Evolutionary conservation across 768 basidiomycete genomes (phyloP).

Genomic region (Suillus occidentalis): DNA sequence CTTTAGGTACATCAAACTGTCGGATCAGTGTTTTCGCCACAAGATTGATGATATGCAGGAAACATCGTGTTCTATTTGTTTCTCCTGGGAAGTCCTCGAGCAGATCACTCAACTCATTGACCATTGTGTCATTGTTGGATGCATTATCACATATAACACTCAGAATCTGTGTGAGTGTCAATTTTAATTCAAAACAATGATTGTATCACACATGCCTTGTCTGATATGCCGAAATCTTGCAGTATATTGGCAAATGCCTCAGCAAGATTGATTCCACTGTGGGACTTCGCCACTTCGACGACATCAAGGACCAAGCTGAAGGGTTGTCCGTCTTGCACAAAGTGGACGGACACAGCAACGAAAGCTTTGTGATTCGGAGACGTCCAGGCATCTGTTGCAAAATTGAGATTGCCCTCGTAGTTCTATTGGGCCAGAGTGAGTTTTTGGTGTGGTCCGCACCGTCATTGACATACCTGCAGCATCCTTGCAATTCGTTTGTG

Average conservation of each 20-base stretch:
- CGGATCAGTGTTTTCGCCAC: conserved; percentile 8
- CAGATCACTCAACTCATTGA: conserved; percentile 23
- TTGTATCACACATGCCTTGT: conserved; percentile 29
- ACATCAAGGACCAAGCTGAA: conserved; percentile 35
- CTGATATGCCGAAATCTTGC: conserved; percentile 33
- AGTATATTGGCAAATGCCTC: conserved; percentile 33
- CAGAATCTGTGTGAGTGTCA: conserved; percentile 24
- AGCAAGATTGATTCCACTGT: conserved; percentile 37
- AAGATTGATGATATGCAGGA: conserved; percentile 20
- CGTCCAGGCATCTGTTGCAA: conserved; percentile 37
- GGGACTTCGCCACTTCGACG: conserved; percentile 37
- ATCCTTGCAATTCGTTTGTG: too few relatives aligned
- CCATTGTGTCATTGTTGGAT: conserved; percentile 36
- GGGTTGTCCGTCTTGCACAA: conserved; percentile 29
- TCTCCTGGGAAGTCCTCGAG: too few relatives aligned
- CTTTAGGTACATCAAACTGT: neutral
- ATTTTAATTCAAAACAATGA: conserved; percentile 8
- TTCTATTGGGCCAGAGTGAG: too few relatives aligned
- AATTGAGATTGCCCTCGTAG: conserved; percentile 27
- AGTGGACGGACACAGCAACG: conserved; percentile 33
- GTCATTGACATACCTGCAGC: too few relatives aligned
- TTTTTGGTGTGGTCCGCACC: too few relatives aligned
- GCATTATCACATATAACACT: conserved; percentile 19
- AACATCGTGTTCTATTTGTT: conserved; percentile 13
- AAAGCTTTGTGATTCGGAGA: conserved; percentile 36